These are phyloP conservation scores for Penicillium longicatenatum DNA, from an alignment of 495 filamentous ascomycete species.

Conservation along the genomic window DNA sequence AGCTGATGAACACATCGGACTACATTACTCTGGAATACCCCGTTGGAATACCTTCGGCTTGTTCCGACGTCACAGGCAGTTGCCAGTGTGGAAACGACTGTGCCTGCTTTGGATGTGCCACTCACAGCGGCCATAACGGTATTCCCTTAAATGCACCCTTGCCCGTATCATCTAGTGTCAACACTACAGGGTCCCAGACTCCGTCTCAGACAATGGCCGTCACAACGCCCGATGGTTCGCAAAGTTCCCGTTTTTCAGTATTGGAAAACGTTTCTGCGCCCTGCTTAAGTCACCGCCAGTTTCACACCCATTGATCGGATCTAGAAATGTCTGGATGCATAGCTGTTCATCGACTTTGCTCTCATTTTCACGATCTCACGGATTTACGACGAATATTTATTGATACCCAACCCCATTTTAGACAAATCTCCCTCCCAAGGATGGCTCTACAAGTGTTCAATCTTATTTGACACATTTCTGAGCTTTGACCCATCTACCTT, in stretches of 20 bases:
- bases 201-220: neutral
- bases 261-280: constrained; percentile 24
- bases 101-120: constrained; percentile 52
- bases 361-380: constrained; percentile 1
- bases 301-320: constrained; percentile 32
- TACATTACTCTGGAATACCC: constrained; percentile 52
- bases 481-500: too few species aligned
- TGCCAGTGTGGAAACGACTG: constrained; percentile 55
- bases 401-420: constrained; percentile 26
- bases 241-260: constrained; percentile 18
- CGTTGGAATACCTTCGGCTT: constrained; percentile 40
- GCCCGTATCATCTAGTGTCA: constrained; percentile 4
- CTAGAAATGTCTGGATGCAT: constrained; percentile 1
- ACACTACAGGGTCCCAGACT: constrained; percentile 6
- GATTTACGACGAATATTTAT: too few species aligned
- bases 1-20: constrained; percentile 45
- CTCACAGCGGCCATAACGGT: constrained; percentile 50
- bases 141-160: constrained; percentile 25
- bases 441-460: neutral
- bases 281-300: constrained; percentile 22
- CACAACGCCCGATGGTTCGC: constrained; percentile 3
- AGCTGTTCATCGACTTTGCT: constrained; percentile 1
- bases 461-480: too few species aligned
- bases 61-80: constrained; percentile 46
- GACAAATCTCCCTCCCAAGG: too few species aligned